These are phyloP conservation scores for Diaporthe citri DNA, from an alignment of 2,329 filamentous ascomycete species.

Conservation along the genomic window DNA sequence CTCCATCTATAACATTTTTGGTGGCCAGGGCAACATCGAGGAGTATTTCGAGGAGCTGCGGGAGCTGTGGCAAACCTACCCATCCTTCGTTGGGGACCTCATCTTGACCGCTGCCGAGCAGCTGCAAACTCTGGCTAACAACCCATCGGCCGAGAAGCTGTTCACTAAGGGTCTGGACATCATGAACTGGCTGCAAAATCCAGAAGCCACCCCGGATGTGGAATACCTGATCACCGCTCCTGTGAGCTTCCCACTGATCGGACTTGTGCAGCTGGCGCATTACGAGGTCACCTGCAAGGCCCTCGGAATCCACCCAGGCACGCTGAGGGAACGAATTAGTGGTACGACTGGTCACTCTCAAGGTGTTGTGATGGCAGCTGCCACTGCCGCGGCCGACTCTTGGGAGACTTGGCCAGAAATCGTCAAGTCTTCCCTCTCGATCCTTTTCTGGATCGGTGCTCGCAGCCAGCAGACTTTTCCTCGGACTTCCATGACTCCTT, in stretches of 20 bases:
- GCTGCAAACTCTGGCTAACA: slow-evolving; percentile 85
- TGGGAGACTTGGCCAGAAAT: slow-evolving; percentile 93
- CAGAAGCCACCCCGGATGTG: slow-evolving; percentile 89
- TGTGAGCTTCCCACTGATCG: slow-evolving; percentile 96
- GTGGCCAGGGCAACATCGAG: slow-evolving; percentile 98
- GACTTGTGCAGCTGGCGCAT: slow-evolving; percentile 94
- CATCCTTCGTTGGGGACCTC: slow-evolving; percentile 89
- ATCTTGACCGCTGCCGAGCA: slow-evolving; percentile 85
- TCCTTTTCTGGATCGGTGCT: slow-evolving; percentile 98
- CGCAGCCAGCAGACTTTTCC: slow-evolving; percentile 98
- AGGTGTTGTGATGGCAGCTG: slow-evolving; percentile 92
- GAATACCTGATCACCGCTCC: slow-evolving; percentile 96
- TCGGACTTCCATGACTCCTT: slow-evolving; percentile 91
- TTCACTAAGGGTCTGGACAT: slow-evolving; percentile 98
- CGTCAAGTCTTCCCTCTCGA: slow-evolving; percentile 83
- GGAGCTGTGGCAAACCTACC: slow-evolving; percentile 91
- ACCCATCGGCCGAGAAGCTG: slow-evolving; percentile 91
- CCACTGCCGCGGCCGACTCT: slow-evolving; percentile 88
- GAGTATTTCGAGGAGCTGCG: slow-evolving; percentile 99
- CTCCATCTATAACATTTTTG: slow-evolving; percentile 92
- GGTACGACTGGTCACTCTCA: slow-evolving; percentile 97
- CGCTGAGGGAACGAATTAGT: slow-evolving; percentile 84
- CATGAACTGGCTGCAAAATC: slow-evolving; percentile 90
- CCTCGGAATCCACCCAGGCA: slow-evolving; percentile 88
- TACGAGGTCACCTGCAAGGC: slow-evolving; percentile 95